Conservation (phyloP, 169 alveolate species). For the Plasmodium malariae region DNA sequence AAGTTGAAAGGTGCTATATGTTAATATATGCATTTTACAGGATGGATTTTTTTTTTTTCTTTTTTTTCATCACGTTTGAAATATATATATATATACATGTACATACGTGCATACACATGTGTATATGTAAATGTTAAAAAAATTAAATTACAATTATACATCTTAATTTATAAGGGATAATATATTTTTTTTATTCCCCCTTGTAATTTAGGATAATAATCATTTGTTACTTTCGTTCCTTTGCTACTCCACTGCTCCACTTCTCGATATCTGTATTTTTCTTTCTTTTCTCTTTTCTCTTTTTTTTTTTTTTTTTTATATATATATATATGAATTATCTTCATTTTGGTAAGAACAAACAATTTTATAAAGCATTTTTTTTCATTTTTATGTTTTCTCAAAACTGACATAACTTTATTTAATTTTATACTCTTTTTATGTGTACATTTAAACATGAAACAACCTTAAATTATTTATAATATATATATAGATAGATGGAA, state of each 20-base stretch:
- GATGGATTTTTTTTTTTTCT: slow-evolving; percentile 11
- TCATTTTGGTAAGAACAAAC: slow-evolving; percentile 15
- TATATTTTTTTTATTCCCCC: slow-evolving; percentile 20
- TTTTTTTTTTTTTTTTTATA: background rate
- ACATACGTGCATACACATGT: slow-evolving; percentile 1
- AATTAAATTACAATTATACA: slow-evolving; percentile 24
- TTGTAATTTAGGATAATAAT: slow-evolving; percentile 45
- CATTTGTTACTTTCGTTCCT: slow-evolving; percentile 32
- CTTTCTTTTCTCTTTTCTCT: too few species aligned
- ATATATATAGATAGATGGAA: too few species aligned
- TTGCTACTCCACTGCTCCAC: too few species aligned
- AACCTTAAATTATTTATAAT: background rate
- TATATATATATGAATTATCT: slow-evolving; percentile 13
- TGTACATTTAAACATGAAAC: background rate
- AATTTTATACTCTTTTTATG: slow-evolving; percentile 1
- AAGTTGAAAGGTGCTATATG: background rate
- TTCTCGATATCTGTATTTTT: too few species aligned
- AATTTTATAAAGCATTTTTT: slow-evolving; percentile 26
- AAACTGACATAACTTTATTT: slow-evolving; percentile 8
- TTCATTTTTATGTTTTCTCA: slow-evolving; percentile 26
- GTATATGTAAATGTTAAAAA: slow-evolving; percentile 18
- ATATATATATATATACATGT: slow-evolving; percentile 8
- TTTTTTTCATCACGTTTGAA: background rate
- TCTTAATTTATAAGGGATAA: slow-evolving; percentile 28
- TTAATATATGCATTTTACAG: background rate